Evolutionary conservation across 73 alveolate species (phyloP), one percentile per base, ranked within the genome.

Genomic region (Blepharisma japonicum): DNA sequence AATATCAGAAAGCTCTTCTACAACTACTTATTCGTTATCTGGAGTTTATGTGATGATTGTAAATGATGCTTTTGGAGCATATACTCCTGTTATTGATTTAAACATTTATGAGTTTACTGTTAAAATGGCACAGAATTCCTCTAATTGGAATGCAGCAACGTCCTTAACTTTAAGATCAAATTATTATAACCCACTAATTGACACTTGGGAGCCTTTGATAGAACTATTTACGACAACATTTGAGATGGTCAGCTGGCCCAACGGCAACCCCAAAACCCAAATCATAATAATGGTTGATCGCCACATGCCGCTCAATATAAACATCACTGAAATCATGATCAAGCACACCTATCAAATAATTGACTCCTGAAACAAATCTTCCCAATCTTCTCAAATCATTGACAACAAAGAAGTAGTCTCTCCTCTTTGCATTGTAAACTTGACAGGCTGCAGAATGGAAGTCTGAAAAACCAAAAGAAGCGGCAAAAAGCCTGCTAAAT

Each of bases 11-110:
- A 61, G 23, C 74, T 14, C 74, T 20, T 61, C 74, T 14, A 61
- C 47, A 14, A 20, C 74, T 14, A 61, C 50, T 18, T 14, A 14
- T 14, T 20, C 50, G 2, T 3, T 61, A 61, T 14, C 46, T 1
- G 74, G 74, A 20, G 74, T 61, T 9, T 14, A n/a, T 18, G 14
- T 61, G 5, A 71, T 85, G n/a, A 70, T 85, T 0, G 81, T 85
- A 14, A 77, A 81, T 77, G 92, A 85, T 55, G 86, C 86, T 55
- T 85, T 77, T 8, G 89, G 76, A 14, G 80, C 89, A 21, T 85
- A 74, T 56, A 79, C 86, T 14, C 92, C 92, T 25, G 89, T 85
- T 7, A 70, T 85, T 39, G 92, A 81, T 56, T 48, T 81, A 6
- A 85, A 85, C 42, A 42, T 81, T 5, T 54, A 68, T 50, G 88